Conservation (phyloP, 371 early-diverging fungal species). For the Mortierella sp. region DNA sequence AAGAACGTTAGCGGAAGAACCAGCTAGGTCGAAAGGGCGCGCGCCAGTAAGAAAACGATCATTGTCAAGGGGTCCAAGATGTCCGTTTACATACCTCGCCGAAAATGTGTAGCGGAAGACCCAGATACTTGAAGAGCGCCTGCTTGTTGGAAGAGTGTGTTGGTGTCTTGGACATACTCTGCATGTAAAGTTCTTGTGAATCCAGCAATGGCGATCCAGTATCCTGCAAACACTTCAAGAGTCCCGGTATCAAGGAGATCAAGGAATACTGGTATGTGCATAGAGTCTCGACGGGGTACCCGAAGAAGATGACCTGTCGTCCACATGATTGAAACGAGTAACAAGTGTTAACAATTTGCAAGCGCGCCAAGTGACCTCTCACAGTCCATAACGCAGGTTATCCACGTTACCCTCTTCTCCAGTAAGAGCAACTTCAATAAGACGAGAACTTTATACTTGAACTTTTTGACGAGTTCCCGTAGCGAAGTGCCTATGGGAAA, state of each 20-base stretch:
- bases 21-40: too few species aligned
- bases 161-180: constrained; percentile 53
- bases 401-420: constrained; percentile 67
- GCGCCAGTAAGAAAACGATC: too few species aligned
- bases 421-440: constrained; percentile 79
- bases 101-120: constrained; percentile 78
- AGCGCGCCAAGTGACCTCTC: neutral
- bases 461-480: constrained; percentile 75
- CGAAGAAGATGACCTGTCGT: constrained; percentile 79
- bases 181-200: constrained; percentile 47
- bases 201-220: constrained; percentile 51
- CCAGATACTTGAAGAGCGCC: constrained; percentile 64
- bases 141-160: constrained; percentile 57
- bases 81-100: constrained; percentile 63
- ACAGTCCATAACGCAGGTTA: neutral
- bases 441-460: constrained; percentile 79
- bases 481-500: constrained; percentile 68
- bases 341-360: neutral
- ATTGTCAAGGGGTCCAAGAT: neutral
- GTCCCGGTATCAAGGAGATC: constrained; percentile 74
- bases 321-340: neutral
- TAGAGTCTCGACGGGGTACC: constrained; percentile 81
- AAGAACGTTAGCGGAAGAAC: neutral
- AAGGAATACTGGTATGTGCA: constrained; percentile 85
- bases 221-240: constrained; percentile 48